Conservation (phyloP, 2,329 filamentous ascomycete species). For the Colletotrichum aenigma region DNA sequence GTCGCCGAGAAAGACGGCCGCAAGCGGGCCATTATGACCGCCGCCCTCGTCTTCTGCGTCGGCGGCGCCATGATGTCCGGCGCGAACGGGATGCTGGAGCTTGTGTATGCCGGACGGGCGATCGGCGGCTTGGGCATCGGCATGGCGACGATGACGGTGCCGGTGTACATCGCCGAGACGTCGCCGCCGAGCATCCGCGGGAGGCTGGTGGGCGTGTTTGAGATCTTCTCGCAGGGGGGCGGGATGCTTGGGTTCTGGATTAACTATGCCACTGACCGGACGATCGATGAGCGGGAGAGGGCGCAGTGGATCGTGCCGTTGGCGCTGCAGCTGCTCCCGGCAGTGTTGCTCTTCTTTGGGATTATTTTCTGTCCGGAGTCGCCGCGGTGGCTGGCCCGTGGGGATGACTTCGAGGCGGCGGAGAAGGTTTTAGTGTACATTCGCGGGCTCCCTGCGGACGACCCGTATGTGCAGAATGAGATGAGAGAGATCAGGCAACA, state of each 20-base stretch:
- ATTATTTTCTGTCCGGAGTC: constrained; percentile 41
- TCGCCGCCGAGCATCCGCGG: constrained; percentile 57
- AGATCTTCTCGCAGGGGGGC: constrained; percentile 55
- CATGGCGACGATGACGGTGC: constrained; percentile 54
- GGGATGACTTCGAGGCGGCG: constrained; percentile 40
- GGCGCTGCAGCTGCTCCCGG: constrained; percentile 44
- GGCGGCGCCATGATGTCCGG: constrained; percentile 49
- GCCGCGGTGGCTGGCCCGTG: constrained; percentile 36
- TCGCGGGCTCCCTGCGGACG: constrained; percentile 38
- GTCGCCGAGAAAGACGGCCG: constrained; percentile 62
- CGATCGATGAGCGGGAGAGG: constrained; percentile 7
- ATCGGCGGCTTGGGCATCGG: constrained; percentile 56
- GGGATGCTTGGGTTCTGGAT: constrained; percentile 52
- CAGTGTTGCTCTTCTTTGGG: constrained; percentile 34
- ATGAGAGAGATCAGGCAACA: constrained; percentile 42
- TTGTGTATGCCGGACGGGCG: constrained; percentile 61
- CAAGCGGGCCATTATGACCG: constrained; percentile 54
- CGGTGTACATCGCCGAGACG: constrained; percentile 63
- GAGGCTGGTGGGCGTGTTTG: constrained; percentile 53
- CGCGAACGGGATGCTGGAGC: constrained; percentile 42
- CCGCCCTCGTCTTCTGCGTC: constrained; percentile 50
- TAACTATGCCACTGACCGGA: constrained; percentile 31
- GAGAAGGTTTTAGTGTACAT: constrained; percentile 40
- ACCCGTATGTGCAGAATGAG: constrained; percentile 47
- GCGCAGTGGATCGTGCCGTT: constrained; percentile 48